A percentile compares a stretch with the other conserved stretches of the same genome.
Conservation (phyloP, 306 rosid genomes). For the Crataegus laevigata region DNA sequence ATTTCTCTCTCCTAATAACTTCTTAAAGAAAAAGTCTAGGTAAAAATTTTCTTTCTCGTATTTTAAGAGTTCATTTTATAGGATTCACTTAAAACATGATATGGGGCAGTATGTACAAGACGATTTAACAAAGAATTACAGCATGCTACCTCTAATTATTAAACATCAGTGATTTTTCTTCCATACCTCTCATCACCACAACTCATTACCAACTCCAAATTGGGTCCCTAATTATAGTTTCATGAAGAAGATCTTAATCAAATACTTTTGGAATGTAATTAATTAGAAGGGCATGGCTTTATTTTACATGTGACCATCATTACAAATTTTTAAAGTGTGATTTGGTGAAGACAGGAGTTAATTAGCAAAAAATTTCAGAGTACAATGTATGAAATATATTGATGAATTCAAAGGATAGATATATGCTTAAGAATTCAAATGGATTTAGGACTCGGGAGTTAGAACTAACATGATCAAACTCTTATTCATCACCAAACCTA, state of each 20-base stretch:
- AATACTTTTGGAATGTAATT: background rate
- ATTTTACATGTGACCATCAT: background rate
- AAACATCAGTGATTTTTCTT: background rate
- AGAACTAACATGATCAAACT: background rate
- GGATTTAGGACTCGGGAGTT: background rate
- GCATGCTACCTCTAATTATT: constrained; percentile 20
- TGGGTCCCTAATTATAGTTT: background rate
- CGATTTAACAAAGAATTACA: background rate
- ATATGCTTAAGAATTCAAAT: background rate
- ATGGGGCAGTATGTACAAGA: background rate
- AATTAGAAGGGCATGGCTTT: background rate
- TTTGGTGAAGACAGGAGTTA: background rate
- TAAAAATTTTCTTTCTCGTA: background rate
- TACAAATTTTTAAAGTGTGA: background rate
- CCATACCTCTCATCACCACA: constrained; percentile 18
- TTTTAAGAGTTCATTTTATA: background rate
- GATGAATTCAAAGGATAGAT: background rate
- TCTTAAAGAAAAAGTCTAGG: too few species aligned
- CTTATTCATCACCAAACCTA: background rate
- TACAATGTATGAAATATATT: background rate
- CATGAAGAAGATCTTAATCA: background rate
- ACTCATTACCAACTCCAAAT: background rate
- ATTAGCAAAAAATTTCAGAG: background rate
- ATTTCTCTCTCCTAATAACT: background rate
- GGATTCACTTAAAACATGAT: background rate